Conservation (phyloP, 495 filamentous ascomycete genomes). For the Penicillium goetzii region DNA sequence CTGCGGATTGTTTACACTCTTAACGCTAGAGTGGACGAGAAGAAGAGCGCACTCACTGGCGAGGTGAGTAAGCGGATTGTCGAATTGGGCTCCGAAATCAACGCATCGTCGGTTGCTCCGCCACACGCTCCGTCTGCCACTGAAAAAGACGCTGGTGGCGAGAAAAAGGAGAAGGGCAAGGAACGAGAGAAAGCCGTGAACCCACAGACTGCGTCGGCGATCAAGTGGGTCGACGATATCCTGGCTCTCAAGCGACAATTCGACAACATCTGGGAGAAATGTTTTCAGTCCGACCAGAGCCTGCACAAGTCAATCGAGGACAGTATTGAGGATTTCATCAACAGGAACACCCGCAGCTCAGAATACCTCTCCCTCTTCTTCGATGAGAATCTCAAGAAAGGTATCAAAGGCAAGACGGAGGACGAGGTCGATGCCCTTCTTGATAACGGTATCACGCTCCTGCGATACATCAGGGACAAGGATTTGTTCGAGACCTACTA, state of each 20-base stretch:
- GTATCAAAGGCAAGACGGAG: constrained; percentile 90
- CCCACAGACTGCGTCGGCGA: constrained; percentile 75
- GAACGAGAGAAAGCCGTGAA: constrained; percentile 57
- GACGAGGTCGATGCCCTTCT: constrained; percentile 83
- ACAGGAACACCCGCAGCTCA: constrained; percentile 76
- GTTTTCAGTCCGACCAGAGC: constrained; percentile 74
- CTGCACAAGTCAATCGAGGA: constrained; percentile 80
- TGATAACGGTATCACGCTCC: constrained; percentile 84
- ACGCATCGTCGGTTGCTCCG: constrained; percentile 58
- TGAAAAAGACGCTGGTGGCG: constrained; percentile 39
- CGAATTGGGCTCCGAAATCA: constrained; percentile 80
- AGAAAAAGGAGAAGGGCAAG: constrained; percentile 52
- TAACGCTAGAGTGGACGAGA: constrained; percentile 74
- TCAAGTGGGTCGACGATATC: constrained; percentile 95
- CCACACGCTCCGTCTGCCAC: constrained; percentile 27
- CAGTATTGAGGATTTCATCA: constrained; percentile 91
- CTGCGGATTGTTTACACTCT: constrained; percentile 77
- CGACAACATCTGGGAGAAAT: constrained; percentile 69
- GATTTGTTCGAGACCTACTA: constrained; percentile 98
- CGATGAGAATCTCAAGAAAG: constrained; percentile 93
- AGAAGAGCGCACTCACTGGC: constrained; percentile 69
- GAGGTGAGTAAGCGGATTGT: constrained; percentile 75
- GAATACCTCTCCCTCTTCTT: constrained; percentile 97
- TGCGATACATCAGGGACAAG: constrained; percentile 87
- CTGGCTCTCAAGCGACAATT: constrained; percentile 87